These are phyloP conservation scores for Gremmenia infestans DNA, from an alignment of 2,329 filamentous ascomycete genomes.

Conservation along the genomic window DNA sequence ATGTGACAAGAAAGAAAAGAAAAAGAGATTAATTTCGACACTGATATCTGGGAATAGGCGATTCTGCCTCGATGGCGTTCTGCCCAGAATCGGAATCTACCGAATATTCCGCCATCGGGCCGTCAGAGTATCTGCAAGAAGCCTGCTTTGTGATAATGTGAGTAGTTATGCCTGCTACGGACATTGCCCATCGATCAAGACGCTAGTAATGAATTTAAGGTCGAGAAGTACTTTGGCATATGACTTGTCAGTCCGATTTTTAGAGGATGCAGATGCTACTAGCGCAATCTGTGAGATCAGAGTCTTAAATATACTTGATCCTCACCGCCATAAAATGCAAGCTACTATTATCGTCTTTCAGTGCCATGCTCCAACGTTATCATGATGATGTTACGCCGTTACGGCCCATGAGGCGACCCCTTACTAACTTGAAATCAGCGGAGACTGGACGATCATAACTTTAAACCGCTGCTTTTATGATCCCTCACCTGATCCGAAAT, in stretches of 20 bases:
- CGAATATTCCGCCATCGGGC: not conserved
- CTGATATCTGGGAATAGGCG: not conserved
- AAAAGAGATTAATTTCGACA: not conserved
- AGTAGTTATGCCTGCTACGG: not conserved
- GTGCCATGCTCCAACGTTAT: not conserved
- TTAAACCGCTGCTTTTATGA: slow-evolving; percentile 1
- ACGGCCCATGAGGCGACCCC: not conserved
- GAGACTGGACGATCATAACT: slow-evolving; percentile 9
- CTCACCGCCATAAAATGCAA: too few relatives aligned
- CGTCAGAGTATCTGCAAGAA: not conserved
- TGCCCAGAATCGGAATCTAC: not conserved
- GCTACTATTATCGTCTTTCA: not conserved
- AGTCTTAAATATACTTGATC: too few relatives aligned
- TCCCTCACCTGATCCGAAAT: slow-evolving; percentile 3
- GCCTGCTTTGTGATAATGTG: not conserved
- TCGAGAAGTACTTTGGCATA: not conserved
- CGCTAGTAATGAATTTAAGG: not conserved
- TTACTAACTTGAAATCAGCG: not conserved
- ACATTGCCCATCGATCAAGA: not conserved
- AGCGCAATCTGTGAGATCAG: too few relatives aligned
- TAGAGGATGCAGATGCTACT: too few relatives aligned
- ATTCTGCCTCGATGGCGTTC: not conserved
- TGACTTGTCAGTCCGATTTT: not conserved
- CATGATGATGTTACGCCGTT: not conserved
- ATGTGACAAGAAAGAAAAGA: too few relatives aligned